Base-by-base conservation (phyloP, 352 stramenopile genomes). In the Phytopythium vexans region DNA sequence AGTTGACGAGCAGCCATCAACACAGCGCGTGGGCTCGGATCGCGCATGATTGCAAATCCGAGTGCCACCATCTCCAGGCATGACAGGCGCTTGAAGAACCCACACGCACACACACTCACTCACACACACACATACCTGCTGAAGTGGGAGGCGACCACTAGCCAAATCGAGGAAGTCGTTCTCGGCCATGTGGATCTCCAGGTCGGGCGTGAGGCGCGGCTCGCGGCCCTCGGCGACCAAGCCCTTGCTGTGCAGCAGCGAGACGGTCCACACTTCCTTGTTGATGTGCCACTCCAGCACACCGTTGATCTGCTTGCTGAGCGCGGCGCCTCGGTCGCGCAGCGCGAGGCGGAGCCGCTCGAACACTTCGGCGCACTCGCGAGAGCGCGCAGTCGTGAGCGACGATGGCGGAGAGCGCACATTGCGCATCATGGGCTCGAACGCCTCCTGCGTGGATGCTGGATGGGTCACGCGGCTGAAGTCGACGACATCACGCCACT, bases 401-500 rank as follows among this genome's bases (percentile, higher is more conserved):
- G 74, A 83, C 15, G 71, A 72, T 1, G 79, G 72, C 4, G 79
- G 55, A 8, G 75, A 70, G 31, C 54, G 70, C 40, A 77, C 72
- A 54, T 89, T 89, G 49, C 74, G 74, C 68, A 89, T 86, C 72
- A 89, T 89, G 12, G 79, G 76, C 51, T 84, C 77, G 37, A 89
- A 89, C 43, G 74, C 82, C 50, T 89, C 74, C 46, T 89, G 79
- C 10, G 79, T 89, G n/a, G 74, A 74, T 42, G 61, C 68, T 38
- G 79, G 79, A 43, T 89, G 75, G 11, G 79, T 88, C 52, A 87
- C 76, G 40, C 76, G 73, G 37, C 70, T 77, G 51, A 89, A 89
- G 43, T 86, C 73, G 21, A 70, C 57, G 8, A 89, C 73, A 14
- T 79, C 69, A 41, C 71, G 68, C 79, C 79, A 89, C 27, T 89